Percentiles rank a stretch among this genome's conserved stretches.
Conservation (phyloP, 805 yeast species). For the Yarrowia sp. region DNA sequence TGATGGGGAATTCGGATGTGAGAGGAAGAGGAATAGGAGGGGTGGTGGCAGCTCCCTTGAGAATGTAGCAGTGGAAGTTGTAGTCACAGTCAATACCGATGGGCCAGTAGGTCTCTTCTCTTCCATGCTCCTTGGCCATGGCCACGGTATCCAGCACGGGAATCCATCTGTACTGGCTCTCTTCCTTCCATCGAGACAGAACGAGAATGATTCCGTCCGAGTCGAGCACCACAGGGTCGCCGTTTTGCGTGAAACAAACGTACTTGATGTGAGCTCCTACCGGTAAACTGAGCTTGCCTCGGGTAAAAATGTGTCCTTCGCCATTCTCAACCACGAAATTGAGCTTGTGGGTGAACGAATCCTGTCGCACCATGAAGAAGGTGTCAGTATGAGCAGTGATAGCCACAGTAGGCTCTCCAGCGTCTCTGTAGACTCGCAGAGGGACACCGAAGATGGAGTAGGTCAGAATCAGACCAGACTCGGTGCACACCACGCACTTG, state of each 20-base stretch:
- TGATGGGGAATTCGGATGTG: constrained; percentile 77
- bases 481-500: constrained; percentile 72
- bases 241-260: constrained; percentile 83
- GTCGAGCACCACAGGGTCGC: constrained; percentile 92
- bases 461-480: constrained; percentile 73
- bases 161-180: constrained; percentile 82
- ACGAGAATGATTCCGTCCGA: constrained; percentile 73
- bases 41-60: constrained; percentile 68
- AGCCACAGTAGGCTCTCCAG: constrained; percentile 74
- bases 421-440: constrained; percentile 62
- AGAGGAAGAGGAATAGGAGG: constrained; percentile 87
- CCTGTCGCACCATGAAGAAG: constrained; percentile 59
- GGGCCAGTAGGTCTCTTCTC: constrained; percentile 83
- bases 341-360: constrained; percentile 25
- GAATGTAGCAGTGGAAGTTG: constrained; percentile 72
- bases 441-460: constrained; percentile 79
- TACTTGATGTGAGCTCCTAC: constrained; percentile 50
- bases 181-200: constrained; percentile 77
- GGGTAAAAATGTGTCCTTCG: constrained; percentile 24
- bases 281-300: constrained; percentile 43
- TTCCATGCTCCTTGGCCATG: constrained; percentile 55
- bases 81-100: constrained; percentile 71
- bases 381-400: constrained; percentile 67
- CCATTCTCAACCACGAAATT: constrained; percentile 26
- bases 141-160: constrained; percentile 73